Evolutionary conservation across 495 filamentous ascomycete species (phyloP).

Genomic region (Penicillium nucicola): DNA sequence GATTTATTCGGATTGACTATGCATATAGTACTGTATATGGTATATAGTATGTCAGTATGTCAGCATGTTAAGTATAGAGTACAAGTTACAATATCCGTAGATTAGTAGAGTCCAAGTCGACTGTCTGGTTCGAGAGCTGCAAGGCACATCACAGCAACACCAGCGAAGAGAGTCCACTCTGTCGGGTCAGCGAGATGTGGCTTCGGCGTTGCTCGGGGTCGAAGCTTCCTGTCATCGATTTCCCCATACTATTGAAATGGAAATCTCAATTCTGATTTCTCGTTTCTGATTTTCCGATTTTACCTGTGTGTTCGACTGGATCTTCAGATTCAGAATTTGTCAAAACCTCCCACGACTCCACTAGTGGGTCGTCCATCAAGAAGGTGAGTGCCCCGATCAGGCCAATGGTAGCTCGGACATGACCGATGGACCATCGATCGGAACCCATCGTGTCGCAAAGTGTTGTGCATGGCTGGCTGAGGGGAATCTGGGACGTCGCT

Average conservation of each 20-base stretch:
- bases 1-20: too few species aligned
- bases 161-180: neutral
- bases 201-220: constrained; percentile 21
- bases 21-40: too few species aligned
- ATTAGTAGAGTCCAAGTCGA: too few species aligned
- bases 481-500: constrained; percentile 19
- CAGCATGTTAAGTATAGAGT: too few species aligned
- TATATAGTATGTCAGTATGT: too few species aligned
- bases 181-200: neutral
- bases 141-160: neutral
- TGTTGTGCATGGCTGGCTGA: constrained; percentile 37
- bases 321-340: too few species aligned
- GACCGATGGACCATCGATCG: constrained; percentile 21
- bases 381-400: constrained; percentile 7
- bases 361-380: constrained; percentile 2
- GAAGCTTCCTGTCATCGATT: constrained; percentile 11
- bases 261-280: too few species aligned
- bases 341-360: neutral
- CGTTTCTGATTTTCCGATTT: too few species aligned
- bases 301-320: too few species aligned
- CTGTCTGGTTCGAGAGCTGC: too few species aligned
- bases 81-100: too few species aligned
- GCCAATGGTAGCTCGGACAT: constrained; percentile 11
- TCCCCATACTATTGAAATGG: constrained; percentile 10
- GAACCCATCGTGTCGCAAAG: constrained; percentile 8